phyloP scores from a whole-genome alignment of 768 basidiomycete species.

The Cystofilobasidium macerans region DNA sequence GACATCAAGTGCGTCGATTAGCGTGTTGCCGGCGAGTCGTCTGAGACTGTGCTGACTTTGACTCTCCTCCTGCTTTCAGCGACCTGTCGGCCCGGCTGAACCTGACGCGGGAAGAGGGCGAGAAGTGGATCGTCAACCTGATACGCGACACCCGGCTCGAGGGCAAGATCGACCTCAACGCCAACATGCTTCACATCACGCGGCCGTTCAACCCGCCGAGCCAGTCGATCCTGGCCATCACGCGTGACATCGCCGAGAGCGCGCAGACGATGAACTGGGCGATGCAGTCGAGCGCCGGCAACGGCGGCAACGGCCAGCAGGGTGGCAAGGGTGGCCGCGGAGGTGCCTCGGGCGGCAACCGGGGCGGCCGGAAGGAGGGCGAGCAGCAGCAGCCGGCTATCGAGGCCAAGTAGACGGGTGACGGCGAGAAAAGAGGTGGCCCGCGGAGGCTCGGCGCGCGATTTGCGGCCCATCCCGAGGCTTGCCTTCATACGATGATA shows the following conservation, averaged over 20 bases:
- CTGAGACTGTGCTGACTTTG: not conserved
- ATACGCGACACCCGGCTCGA: slow-evolving; percentile 93
- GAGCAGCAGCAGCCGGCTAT: slow-evolving; percentile 1
- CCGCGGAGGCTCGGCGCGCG: too few species aligned
- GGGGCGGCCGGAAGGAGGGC: slow-evolving; percentile 7
- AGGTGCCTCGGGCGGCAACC: not conserved
- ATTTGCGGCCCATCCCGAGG: too few species aligned
- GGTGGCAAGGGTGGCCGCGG: slow-evolving; percentile 3
- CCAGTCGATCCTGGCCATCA: slow-evolving; percentile 24
- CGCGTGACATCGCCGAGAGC: slow-evolving; percentile 25
- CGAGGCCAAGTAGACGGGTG: slow-evolving; percentile 20
- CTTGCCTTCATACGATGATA: too few species aligned
- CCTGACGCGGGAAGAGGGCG: slow-evolving; percentile 85
- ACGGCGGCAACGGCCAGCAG: slow-evolving; percentile 1
- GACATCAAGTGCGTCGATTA: slow-evolving; percentile 28
- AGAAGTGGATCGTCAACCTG: slow-evolving; percentile 99
- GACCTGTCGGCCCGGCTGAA: slow-evolving; percentile 89
- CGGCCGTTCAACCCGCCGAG: slow-evolving; percentile 44
- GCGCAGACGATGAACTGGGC: slow-evolving; percentile 26
- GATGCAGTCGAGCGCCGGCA: slow-evolving; percentile 8
- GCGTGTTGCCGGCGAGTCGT: too few species aligned
- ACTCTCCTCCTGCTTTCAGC: slow-evolving; percentile 40
- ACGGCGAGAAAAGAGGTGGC: not conserved
- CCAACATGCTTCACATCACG: slow-evolving; percentile 94
- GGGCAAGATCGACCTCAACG: slow-evolving; percentile 93